Percentiles rank a stretch among this genome's conserved stretches.
phyloP scores from a whole-genome alignment of 495 filamentous ascomycete genomes.

The Penicillium fimorum region DNA sequence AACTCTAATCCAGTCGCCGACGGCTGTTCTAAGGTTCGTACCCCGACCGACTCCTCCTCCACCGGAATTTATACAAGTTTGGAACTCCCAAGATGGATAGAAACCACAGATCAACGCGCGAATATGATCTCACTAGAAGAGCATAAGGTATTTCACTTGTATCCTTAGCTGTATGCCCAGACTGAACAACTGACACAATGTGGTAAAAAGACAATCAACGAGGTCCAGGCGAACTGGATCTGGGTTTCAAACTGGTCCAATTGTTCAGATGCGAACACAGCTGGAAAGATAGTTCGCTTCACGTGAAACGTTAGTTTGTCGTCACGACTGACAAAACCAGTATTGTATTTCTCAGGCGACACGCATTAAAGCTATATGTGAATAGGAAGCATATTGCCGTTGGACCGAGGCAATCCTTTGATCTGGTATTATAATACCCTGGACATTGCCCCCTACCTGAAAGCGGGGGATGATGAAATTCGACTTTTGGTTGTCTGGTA shows the following conservation, averaged over 20 bases:
- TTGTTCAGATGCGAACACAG: conserved; percentile 11
- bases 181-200: not conserved
- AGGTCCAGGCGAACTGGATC: conserved; percentile 25
- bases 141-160: not conserved
- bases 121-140: not conserved
- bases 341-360: conserved; percentile 36
- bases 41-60: not conserved
- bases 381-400: no score
- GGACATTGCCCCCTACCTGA: no score
- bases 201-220: conserved; percentile 29
- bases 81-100: not conserved
- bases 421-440: no score
- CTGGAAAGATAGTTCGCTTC: not conserved
- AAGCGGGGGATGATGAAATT: conserved; percentile 30
- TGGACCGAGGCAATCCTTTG: no score
- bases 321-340: conserved; percentile 7
- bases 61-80: not conserved
- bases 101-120: not conserved
- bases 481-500: conserved; percentile 33
- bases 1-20: no score
- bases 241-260: not conserved
- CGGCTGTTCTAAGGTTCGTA: no score
- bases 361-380: no score
- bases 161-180: not conserved
- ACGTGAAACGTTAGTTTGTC: conserved; percentile 17